A percentile compares a stretch with the other conserved stretches of the same genome.
These are phyloP conservation scores for Jasminum sambac DNA, from an alignment of 257 asterid species.

Conservation along the genomic window DNA sequence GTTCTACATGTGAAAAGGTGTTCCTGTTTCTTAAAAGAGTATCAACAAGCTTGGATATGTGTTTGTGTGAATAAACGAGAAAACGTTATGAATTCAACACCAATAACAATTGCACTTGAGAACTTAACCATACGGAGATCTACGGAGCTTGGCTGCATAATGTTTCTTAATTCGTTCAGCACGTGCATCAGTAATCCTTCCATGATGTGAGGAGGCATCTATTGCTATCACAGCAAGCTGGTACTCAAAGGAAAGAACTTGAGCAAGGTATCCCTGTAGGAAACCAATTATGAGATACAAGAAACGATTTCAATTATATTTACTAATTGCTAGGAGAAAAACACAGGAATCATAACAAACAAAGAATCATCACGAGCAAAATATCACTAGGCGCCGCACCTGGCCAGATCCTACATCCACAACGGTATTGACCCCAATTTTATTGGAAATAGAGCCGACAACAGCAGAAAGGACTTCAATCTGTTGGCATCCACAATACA, in stretches of 20 bases:
- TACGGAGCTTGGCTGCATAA: slow-evolving; percentile 62
- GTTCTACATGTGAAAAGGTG: neutral
- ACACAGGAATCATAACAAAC: neutral
- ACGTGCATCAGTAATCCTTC: slow-evolving; percentile 74
- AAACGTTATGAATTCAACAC: slow-evolving; percentile 11
- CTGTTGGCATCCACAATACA: slow-evolving; percentile 47
- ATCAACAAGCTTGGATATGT: neutral
- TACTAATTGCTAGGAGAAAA: neutral
- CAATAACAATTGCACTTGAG: slow-evolving; percentile 10
- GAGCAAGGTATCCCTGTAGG: slow-evolving; percentile 85
- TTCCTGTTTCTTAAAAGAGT: slow-evolving; percentile 4
- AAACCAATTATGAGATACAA: slow-evolving; percentile 12
- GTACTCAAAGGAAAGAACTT: slow-evolving; percentile 83
- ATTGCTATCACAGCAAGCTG: slow-evolving; percentile 81
- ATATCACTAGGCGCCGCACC: slow-evolving; percentile 44
- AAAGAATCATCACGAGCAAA: neutral
- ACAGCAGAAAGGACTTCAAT: slow-evolving; percentile 76
- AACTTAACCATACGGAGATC: slow-evolving; percentile 47
- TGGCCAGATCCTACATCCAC: slow-evolving; percentile 96
- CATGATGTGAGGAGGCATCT: slow-evolving; percentile 90
- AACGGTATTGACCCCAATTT: slow-evolving; percentile 54
- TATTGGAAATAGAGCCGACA: slow-evolving; percentile 51
- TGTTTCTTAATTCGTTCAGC: slow-evolving; percentile 74
- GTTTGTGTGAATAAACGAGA: neutral
- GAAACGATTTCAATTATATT: neutral